Conservation (phyloP, 352 stramenopile genomes). For the Phytophthora macrochlamydospora region DNA sequence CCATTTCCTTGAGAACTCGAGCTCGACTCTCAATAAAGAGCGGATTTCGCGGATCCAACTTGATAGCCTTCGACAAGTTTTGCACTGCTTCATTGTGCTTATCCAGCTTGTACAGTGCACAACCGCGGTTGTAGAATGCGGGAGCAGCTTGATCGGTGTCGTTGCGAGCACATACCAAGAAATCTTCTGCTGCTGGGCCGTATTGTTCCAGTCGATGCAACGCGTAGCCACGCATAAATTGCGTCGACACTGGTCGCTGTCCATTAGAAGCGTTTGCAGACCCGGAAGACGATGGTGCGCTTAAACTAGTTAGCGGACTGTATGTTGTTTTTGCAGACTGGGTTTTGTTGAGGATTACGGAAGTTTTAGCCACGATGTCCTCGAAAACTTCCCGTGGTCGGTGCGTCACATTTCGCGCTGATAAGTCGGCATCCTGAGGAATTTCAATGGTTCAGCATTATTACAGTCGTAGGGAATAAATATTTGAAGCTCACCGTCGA, state of each 20-base stretch:
- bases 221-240: slow-evolving; percentile 67
- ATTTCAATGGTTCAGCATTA: not conserved
- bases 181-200: slow-evolving; percentile 54
- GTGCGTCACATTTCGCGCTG: slow-evolving; percentile 50
- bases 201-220: slow-evolving; percentile 57
- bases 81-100: slow-evolving; percentile 50
- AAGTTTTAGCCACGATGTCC: slow-evolving; percentile 40
- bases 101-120: slow-evolving; percentile 55
- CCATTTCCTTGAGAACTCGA: slow-evolving; percentile 61
- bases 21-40: slow-evolving; percentile 71
- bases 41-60: slow-evolving; percentile 68
- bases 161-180: slow-evolving; percentile 48
- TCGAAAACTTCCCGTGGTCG: slow-evolving; percentile 38
- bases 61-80: slow-evolving; percentile 67
- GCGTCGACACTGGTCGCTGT: slow-evolving; percentile 40
- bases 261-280: slow-evolving; percentile 29
- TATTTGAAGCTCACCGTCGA: slow-evolving; percentile 24
- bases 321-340: slow-evolving; percentile 23
- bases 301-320: slow-evolving; percentile 6
- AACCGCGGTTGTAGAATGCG: slow-evolving; percentile 68
- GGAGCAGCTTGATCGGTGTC: slow-evolving; percentile 44
- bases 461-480: not conserved
- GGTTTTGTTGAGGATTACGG: slow-evolving; percentile 50
- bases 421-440: slow-evolving; percentile 49
- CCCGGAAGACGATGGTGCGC: not conserved